These are phyloP conservation scores for Saprolegnia parasitica DNA, from an alignment of 352 stramenopile genomes.

Conservation along the genomic window DNA sequence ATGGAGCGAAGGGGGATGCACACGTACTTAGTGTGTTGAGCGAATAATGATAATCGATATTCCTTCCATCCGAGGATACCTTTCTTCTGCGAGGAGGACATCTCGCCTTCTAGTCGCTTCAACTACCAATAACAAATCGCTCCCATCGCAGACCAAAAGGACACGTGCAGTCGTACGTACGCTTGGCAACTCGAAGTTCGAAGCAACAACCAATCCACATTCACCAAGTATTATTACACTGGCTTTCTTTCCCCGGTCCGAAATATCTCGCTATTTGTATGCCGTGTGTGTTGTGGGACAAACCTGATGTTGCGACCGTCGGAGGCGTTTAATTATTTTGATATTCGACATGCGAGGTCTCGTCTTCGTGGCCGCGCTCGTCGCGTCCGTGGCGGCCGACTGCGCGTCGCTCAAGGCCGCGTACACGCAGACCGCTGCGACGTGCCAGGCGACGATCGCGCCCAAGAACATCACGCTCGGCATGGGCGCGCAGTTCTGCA, in stretches of 20 bases:
- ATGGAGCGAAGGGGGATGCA: too few species aligned
- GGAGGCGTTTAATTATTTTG: neutral
- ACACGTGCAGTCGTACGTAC: too few species aligned
- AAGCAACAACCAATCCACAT: conserved; percentile 2
- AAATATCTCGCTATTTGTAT: neutral
- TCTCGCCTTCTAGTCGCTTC: too few species aligned
- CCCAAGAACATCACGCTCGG: conserved; percentile 10
- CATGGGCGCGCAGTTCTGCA: neutral
- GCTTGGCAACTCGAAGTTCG: neutral
- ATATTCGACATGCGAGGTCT: neutral
- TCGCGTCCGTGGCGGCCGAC: neutral
- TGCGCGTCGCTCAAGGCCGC: conserved; percentile 4
- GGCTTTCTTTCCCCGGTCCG: neutral
- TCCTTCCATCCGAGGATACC: too few species aligned
- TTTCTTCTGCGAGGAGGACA: too few species aligned
- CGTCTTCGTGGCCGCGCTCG: neutral
- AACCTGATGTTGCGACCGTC: neutral
- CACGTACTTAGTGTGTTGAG: too few species aligned
- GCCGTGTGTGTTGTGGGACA: neutral
- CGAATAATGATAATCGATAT: too few species aligned
- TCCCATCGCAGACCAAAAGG: too few species aligned
- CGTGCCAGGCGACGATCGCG: neutral
- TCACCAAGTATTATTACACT: neutral
- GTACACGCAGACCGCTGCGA: neutral
- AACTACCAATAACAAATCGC: too few species aligned